Evolutionary conservation across 2,329 filamentous ascomycete genomes (phyloP).

Genomic region (Botryotinia convoluta): DNA sequence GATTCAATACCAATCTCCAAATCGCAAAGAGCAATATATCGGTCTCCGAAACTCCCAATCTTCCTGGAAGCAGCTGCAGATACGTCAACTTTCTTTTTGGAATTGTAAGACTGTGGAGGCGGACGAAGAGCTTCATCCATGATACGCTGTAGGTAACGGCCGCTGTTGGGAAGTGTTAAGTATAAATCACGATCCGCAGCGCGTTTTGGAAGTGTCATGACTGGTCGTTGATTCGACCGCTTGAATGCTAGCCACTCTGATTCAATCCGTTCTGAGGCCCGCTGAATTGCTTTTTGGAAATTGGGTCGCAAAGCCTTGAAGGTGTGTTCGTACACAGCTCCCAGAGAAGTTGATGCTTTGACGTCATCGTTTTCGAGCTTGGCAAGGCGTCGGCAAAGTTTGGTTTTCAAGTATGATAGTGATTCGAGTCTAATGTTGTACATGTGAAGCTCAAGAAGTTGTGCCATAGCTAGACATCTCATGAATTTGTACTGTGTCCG

Average conservation of each 20-base stretch:
- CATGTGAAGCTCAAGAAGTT: slow-evolving; percentile 44
- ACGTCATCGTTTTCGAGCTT: slow-evolving; percentile 51
- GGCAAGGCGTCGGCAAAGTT: slow-evolving; percentile 55
- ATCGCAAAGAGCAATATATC: slow-evolving; percentile 31
- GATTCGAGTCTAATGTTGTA: slow-evolving; percentile 39
- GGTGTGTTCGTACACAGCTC: slow-evolving; percentile 33
- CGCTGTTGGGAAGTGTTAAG: slow-evolving; percentile 45
- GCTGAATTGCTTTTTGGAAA: slow-evolving; percentile 35
- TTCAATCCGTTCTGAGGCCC: background rate
- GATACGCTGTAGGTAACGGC: slow-evolving; percentile 35
- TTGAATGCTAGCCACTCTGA: slow-evolving; percentile 45
- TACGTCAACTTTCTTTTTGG: background rate
- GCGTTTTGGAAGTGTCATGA: slow-evolving; percentile 44
- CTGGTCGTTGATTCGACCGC: slow-evolving; percentile 36
- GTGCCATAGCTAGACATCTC: slow-evolving; percentile 47
- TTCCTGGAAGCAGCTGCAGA: slow-evolving; percentile 13
- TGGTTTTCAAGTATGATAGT: slow-evolving; percentile 46
- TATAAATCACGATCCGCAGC: slow-evolving; percentile 38
- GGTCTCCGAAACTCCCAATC: slow-evolving; percentile 25
- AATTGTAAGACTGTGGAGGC: background rate
- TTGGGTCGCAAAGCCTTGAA: slow-evolving; percentile 33
- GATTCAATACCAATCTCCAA: slow-evolving; percentile 27
- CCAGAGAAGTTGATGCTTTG: slow-evolving; percentile 6
- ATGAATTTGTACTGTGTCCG: slow-evolving; percentile 56
- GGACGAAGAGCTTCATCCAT: background rate